Base-by-base conservation (phyloP, 495 filamentous ascomycete species). In the Aspergillus nidulans region DNA sequence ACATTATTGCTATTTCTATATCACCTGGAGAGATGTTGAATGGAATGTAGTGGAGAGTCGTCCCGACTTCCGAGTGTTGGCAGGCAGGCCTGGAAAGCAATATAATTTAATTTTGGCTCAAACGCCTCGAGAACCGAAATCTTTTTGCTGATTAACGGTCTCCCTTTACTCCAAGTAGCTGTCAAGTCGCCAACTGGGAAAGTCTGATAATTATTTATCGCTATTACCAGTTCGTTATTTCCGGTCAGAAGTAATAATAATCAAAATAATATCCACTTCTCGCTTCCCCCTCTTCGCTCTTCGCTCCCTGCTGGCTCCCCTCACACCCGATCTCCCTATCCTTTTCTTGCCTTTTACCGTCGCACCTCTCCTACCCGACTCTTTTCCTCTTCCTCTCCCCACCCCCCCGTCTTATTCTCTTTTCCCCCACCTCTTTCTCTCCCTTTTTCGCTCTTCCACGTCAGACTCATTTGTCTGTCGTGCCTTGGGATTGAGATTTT, bases 231-330 rank as follows among this genome's bases (percentile, higher is more conserved):
- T 48, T 56, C 51, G 36, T 51, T 64, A 53, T 58, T 54, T 55
- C 61, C 55, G 57, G 57, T 62, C 59, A 56, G 40, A 55, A 60
- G 57, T 48, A 52, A 58, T 57, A 59, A 63, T 59, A 43, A 43
- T 45, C 21, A 45, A 24, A 36, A 36, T 49, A 49, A 46, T 39
- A 39, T 49, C 56, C 52, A 58, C 48, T 52, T 46, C 47, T 36
- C 53, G 36, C 62, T 58, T 53, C 49, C 51, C 52, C 38, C 55
- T 30, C 43, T 55, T 28, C 46, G 4, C 49, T 43, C 49, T 40
- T 30, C 51, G 44, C 43, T 46, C 46, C 53, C 32, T 49, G 21
- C 32, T 53, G 16, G 53, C 46, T 39, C 41, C 40, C 44, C 61
- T 55, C 53, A 55, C 57, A 26, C 45, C 52, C 49, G 55, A 49